Evolutionary conservation across 140 eudicot species (phyloP), one percentile per base, ranked within the genome.

Genomic region (Anethum foeniculum): DNA sequence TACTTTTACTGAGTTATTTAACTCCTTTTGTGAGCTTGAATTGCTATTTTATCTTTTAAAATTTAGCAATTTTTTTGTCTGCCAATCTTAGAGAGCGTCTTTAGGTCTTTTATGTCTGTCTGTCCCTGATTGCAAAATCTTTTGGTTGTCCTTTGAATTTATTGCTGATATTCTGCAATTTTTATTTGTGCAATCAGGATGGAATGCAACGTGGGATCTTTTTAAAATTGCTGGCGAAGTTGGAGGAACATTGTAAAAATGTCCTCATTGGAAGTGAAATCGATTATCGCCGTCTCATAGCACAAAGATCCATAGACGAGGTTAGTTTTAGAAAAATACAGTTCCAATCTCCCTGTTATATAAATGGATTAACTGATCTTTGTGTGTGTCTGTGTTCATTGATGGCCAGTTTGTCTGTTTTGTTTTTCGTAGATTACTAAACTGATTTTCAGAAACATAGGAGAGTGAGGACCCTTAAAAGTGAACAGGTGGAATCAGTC

Each of bases 121-220:
- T 71, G 30, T 56, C 30, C 64, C 27, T 9, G 14, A 60, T 56
- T 38, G 44, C 73, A 58, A 54, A 39, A 32, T 52, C 15, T 54
- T 74, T 74, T 43, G 36, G 52, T 6, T 7, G 58, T 16, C 27
- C 56, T 14, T n/a, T 44, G 56, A 54, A 14, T 4, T 44, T 25
- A 79, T 34, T 62, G 60, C 19, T 60, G 32, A 81, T 78, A 69
- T 71, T 44, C 18, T 25, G 15, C 47, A 81, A 41, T 73, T 82
- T 71, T 28, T 23, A 41, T 64, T 21, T 12, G 52, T 74, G 21
- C 77, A 46, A 38, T 79, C 88, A 95, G 99, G 99, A 95, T 80
- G 99, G 99, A 68, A 95, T 95, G 99, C 99, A 95, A 84, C 89
- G 91, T 85, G 99, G 91, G 85, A 88, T 95, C 71, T 93, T 95